Percentiles rank a stretch among this genome's conserved stretches.
These are phyloP conservation scores for Pseudocercospora fuligena DNA, from an alignment of 2,329 filamentous ascomycete species.

Conservation along the genomic window DNA sequence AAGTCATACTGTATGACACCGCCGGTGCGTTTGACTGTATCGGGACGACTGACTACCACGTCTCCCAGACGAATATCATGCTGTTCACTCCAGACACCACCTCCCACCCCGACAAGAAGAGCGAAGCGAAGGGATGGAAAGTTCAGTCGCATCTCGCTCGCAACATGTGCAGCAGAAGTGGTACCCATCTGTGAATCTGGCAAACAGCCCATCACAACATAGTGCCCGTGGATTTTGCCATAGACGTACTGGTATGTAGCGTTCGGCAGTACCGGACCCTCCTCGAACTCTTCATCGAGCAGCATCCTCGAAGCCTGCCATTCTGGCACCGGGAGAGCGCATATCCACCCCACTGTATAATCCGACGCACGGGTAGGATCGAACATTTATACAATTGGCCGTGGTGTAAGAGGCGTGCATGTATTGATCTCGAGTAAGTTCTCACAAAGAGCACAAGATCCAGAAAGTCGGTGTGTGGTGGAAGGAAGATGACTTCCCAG, in stretches of 20 bases:
- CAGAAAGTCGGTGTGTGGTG: no score
- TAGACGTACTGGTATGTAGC: conserved; percentile 11
- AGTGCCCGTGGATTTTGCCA: conserved; percentile 14
- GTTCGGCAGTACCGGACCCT: not conserved
- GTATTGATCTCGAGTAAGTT: no score
- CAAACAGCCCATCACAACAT: conserved; percentile 20
- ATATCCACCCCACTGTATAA: conserved; percentile 20
- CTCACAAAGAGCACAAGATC: no score
- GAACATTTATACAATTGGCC: no score
- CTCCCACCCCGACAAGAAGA: conserved; percentile 31
- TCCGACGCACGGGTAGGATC: not conserved
- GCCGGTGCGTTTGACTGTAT: conserved; percentile 17
- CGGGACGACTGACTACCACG: conserved; percentile 35
- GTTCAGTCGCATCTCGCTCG: conserved; percentile 27
- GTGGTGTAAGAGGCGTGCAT: no score
- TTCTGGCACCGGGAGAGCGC: conserved; percentile 13
- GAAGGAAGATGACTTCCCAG: no score
- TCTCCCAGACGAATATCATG: conserved; percentile 39
- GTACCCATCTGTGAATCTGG: conserved; percentile 9
- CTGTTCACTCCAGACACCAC: conserved; percentile 31
- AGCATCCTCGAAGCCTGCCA: conserved; percentile 15
- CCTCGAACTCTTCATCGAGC: conserved; percentile 10
- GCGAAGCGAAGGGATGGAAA: conserved; percentile 28
- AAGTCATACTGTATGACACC: conserved; percentile 29
- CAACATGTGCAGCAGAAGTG: conserved; percentile 23